Conservation (phyloP, 805 yeast genomes). For the Grigorovia transvaalensis region DNA sequence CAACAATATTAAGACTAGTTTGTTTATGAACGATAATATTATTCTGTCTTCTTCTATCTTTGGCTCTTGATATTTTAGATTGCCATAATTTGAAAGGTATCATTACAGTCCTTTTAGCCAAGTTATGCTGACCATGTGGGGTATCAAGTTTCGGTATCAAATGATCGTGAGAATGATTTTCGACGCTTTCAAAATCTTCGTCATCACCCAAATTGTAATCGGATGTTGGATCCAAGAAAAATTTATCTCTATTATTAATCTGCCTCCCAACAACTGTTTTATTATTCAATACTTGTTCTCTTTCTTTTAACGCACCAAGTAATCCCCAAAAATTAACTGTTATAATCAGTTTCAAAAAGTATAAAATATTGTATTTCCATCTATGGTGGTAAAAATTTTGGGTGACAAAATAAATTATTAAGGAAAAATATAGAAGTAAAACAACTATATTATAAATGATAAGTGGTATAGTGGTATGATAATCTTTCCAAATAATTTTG, state of each 20-base stretch:
- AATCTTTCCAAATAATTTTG: conserved; percentile 17
- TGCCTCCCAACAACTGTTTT: conserved; percentile 26
- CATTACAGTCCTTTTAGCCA: background rate
- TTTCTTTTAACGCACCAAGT: conserved; percentile 21
- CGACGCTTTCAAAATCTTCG: background rate
- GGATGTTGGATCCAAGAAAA: conserved; percentile 19
- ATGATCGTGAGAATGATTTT: background rate
- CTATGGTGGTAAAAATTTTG: conserved; percentile 1
- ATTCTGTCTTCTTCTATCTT: background rate
- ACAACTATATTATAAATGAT: conserved; percentile 15
- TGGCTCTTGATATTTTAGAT: background rate
- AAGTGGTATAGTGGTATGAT: conserved; percentile 21
- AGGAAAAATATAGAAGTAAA: conserved; percentile 10
- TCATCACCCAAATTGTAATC: conserved; percentile 7
- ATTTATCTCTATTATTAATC: conserved; percentile 21
- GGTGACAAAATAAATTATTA: conserved; percentile 11
- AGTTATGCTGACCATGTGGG: background rate
- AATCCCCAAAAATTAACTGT: conserved; percentile 28
- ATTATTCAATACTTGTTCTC: conserved; percentile 18
- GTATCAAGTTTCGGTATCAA: background rate
- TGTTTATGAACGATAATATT: background rate
- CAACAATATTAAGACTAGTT: background rate
- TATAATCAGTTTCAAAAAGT: conserved; percentile 18
- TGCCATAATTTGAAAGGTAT: background rate
- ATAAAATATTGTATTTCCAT: conserved; percentile 19